Conservation (phyloP, 331 rosid species). For the Quercus tomentella region DNA sequence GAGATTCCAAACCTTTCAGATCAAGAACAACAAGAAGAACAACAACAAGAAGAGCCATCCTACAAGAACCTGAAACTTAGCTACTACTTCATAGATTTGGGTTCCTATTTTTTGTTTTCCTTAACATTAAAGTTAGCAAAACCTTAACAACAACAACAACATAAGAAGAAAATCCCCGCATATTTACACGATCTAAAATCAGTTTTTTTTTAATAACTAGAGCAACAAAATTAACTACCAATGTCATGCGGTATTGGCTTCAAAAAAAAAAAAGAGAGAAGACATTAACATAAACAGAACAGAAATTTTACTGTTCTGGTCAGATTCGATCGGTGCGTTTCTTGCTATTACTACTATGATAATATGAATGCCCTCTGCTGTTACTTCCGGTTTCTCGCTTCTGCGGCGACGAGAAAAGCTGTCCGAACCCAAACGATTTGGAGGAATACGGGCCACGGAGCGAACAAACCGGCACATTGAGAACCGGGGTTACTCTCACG, state of each 20-base stretch:
- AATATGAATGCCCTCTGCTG: constrained; percentile 13
- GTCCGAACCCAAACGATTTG: constrained; percentile 83
- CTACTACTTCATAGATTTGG: not conserved
- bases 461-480: constrained; percentile 88
- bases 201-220: not conserved
- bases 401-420: constrained; percentile 73
- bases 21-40: constrained; percentile 3
- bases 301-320: constrained; percentile 3
- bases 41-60: constrained; percentile 1
- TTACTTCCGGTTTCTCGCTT: constrained; percentile 44
- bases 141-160: not conserved
- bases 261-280: not conserved
- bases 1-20: constrained; percentile 34
- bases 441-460: constrained; percentile 55
- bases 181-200: constrained; percentile 43
- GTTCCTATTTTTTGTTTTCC: no score
- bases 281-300: not conserved
- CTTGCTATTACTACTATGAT: constrained; percentile 6
- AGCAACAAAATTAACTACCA: constrained; percentile 13
- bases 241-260: constrained; percentile 33
- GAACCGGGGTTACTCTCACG: constrained; percentile 86
- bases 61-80: not conserved
- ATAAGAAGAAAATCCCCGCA: constrained; percentile 10
- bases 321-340: constrained; percentile 49
- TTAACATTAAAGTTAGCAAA: not conserved